Conservation (phyloP, 257 asterid genomes). For the Marsdenia floribunda region DNA sequence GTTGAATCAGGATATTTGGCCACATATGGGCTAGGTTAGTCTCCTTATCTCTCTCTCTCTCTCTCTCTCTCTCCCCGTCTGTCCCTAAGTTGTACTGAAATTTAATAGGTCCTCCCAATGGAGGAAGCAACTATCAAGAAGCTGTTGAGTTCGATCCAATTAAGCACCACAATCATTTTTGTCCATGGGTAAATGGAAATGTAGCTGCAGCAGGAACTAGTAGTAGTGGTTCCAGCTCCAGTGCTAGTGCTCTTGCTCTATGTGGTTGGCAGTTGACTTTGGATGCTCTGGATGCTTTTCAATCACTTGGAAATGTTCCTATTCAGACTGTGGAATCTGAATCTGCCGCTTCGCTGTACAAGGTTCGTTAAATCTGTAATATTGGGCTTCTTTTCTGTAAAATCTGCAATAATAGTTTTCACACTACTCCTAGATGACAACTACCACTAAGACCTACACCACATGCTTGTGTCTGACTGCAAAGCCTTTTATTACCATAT, state of each 20-base stretch:
- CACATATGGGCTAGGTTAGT: slow-evolving; percentile 61
- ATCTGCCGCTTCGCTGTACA: slow-evolving; percentile 93
- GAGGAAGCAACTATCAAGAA: slow-evolving; percentile 88
- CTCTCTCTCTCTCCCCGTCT: background rate
- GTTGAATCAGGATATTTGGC: slow-evolving; percentile 69
- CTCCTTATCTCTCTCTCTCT: background rate
- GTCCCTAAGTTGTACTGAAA: background rate
- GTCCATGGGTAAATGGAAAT: slow-evolving; percentile 99
- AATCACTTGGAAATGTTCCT: slow-evolving; percentile 82
- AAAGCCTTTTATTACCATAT: background rate
- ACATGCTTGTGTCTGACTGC: background rate
- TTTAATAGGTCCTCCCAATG: slow-evolving; percentile 71
- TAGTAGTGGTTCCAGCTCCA: slow-evolving; percentile 75
- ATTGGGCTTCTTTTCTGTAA: background rate
- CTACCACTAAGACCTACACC: background rate
- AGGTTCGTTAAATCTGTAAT: slow-evolving; percentile 42
- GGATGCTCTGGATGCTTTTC: slow-evolving; percentile 93
- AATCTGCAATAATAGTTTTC: background rate
- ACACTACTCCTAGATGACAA: background rate
- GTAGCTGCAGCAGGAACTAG: slow-evolving; percentile 98
- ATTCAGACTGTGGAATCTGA: slow-evolving; percentile 89
- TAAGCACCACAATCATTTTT: slow-evolving; percentile 80
- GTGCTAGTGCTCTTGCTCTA: slow-evolving; percentile 65
- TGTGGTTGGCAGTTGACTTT: slow-evolving; percentile 98
- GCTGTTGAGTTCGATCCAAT: slow-evolving; percentile 91